phyloP scores from a whole-genome alignment of 2,329 filamentous ascomycete species.

The Arthrobotrys pseudoclavata region DNA sequence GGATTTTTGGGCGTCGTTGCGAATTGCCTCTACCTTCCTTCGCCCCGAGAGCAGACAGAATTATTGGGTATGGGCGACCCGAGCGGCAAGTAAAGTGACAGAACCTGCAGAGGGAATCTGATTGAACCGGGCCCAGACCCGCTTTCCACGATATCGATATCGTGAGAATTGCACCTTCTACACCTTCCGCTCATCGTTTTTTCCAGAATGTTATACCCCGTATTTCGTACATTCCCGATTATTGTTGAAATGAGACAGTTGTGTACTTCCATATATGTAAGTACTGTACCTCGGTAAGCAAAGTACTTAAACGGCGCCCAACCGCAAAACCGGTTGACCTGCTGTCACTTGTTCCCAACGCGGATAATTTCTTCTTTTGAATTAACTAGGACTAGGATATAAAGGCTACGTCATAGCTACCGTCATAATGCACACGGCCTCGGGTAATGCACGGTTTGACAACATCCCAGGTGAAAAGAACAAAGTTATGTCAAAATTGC shows the following conservation, averaged over 20 bases:
- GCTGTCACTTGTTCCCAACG: conserved; percentile 14
- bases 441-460: conserved; percentile 55
- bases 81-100: conserved; percentile 24
- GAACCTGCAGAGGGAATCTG: conserved; percentile 52
- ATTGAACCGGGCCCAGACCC: conserved; percentile 46
- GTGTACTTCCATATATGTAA: no score
- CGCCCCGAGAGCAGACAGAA: conserved; percentile 8
- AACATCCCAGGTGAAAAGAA: conserved; percentile 25
- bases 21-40: conserved; percentile 28
- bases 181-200: conserved; percentile 18
- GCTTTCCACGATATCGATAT: conserved; percentile 58
- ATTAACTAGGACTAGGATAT: conserved; percentile 9
- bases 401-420: conserved; percentile 50
- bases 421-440: conserved; percentile 54
- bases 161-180: conserved; percentile 56
- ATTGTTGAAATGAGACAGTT: conserved; percentile 7
- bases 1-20: conserved; percentile 31
- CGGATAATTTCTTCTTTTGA: conserved; percentile 53
- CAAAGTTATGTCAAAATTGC: conserved; percentile 21
- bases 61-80: conserved; percentile 14
- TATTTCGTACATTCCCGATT: conserved; percentile 7
- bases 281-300: conserved; percentile 19
- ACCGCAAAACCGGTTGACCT: conserved; percentile 1
- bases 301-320: no score
- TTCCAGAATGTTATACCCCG: conserved; percentile 27